Evolutionary conservation across 2,329 filamentous ascomycete species (phyloP).

Genomic region (Cladosporium oxysporum): DNA sequence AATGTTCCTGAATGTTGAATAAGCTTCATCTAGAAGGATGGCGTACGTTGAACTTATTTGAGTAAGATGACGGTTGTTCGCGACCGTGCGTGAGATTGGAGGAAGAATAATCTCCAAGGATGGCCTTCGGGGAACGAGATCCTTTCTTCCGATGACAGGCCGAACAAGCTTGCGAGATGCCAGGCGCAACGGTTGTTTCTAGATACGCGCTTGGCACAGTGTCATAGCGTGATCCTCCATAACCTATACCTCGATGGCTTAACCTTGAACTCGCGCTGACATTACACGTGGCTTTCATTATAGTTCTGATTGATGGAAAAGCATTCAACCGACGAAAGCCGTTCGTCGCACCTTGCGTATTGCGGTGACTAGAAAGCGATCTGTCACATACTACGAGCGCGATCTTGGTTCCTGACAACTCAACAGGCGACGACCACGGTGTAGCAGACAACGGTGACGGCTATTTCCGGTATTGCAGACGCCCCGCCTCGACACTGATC

Average conservation of each 20-base stretch:
- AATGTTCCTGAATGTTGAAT: neutral
- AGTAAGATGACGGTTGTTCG: neutral
- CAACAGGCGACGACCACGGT: neutral
- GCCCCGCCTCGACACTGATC: neutral
- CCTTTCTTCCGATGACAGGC: neutral
- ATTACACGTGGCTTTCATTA: neutral
- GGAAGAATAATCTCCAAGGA: neutral
- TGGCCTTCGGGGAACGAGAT: neutral
- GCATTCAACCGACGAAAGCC: neutral
- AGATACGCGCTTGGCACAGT: neutral
- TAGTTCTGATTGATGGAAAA: neutral
- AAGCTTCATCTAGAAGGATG: neutral
- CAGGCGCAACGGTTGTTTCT: neutral
- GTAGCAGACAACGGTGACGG: neutral
- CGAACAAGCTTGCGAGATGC: neutral
- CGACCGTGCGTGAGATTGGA: neutral
- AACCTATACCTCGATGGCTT: neutral
- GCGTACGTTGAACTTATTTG: neutral
- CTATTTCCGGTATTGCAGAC: neutral
- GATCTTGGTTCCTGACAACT: neutral
- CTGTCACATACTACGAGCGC: neutral
- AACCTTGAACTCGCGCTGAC: neutral
- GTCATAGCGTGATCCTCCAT: neutral
- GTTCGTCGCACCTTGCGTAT: neutral
- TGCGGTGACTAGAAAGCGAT: neutral